A percentile compares a stretch with the other conserved stretches of the same genome.
Evolutionary conservation across 2,329 filamentous ascomycete genomes (phyloP).

Genomic region (Diaporthe destruens): DNA sequence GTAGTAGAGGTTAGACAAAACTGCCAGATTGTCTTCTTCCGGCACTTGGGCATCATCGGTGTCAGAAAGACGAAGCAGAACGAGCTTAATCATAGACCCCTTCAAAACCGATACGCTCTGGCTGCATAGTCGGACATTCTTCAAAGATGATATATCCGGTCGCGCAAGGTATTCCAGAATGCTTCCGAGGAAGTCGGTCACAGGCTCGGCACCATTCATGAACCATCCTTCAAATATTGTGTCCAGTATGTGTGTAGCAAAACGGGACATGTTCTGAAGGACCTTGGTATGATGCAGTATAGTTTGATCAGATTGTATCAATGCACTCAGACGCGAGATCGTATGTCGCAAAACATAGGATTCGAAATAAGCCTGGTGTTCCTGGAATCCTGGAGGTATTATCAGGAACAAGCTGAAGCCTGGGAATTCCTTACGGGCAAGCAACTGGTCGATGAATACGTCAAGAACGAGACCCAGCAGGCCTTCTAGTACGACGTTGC

Average conservation of each 20-base stretch:
- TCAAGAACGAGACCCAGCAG: slow-evolving; percentile 82
- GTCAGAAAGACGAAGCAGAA: slow-evolving; percentile 86
- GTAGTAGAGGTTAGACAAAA: slow-evolving; percentile 89
- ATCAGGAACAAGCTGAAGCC: slow-evolving; percentile 89
- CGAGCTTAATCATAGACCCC: slow-evolving; percentile 80
- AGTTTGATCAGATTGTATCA: slow-evolving; percentile 78
- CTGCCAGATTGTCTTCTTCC: slow-evolving; percentile 73
- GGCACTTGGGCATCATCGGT: slow-evolving; percentile 75
- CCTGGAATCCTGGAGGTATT: slow-evolving; percentile 90
- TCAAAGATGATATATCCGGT: slow-evolving; percentile 82
- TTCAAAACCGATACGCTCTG: slow-evolving; percentile 84
- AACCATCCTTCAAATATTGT: slow-evolving; percentile 98
- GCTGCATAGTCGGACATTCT: slow-evolving; percentile 91
- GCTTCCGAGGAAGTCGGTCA: slow-evolving; percentile 88
- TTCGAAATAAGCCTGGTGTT: slow-evolving; percentile 95
- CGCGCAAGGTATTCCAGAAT: slow-evolving; percentile 90
- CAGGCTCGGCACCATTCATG: slow-evolving; percentile 83
- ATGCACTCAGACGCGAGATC: slow-evolving; percentile 76
- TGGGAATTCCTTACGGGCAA: slow-evolving; percentile 88
- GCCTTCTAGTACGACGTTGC: slow-evolving; percentile 79
- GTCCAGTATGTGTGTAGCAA: slow-evolving; percentile 85
- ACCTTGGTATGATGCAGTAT: slow-evolving; percentile 84
- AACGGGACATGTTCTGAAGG: slow-evolving; percentile 86
- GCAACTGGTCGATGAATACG: slow-evolving; percentile 87
- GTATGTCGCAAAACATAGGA: slow-evolving; percentile 86